phyloP scores from a whole-genome alignment of 371 early-diverging fungal genomes.

The Actinomortierella ambigua region DNA sequence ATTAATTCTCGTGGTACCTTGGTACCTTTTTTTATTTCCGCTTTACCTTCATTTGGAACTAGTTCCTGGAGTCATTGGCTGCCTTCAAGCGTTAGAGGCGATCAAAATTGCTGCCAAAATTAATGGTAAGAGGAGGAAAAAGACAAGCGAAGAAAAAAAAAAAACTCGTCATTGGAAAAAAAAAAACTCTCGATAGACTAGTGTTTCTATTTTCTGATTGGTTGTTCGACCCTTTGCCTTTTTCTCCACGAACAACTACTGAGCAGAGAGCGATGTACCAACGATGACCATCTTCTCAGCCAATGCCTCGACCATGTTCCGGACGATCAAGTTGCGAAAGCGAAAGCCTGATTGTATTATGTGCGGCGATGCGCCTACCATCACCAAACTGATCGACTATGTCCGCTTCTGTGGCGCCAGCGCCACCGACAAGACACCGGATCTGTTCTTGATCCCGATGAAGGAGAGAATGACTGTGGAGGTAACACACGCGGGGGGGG shows the following conservation, averaged over 20 bases:
- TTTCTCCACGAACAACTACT: neutral
- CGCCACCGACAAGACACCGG: constrained; percentile 74
- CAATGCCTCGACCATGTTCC: constrained; percentile 72
- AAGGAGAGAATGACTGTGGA: constrained; percentile 32
- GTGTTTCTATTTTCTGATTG: neutral
- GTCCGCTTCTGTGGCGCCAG: constrained; percentile 87
- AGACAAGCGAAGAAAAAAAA: no score
- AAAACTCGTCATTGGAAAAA: no score
- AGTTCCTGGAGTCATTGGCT: constrained; percentile 97
- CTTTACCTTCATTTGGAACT: neutral
- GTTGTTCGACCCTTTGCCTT: neutral
- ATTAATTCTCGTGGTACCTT: neutral
- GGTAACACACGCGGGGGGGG: no score
- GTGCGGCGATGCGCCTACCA: constrained; percentile 86
- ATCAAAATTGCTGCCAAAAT: constrained; percentile 79
- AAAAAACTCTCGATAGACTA: neutral
- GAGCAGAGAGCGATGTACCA: constrained; percentile 52
- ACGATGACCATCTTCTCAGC: constrained; percentile 85
- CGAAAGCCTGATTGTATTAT: constrained; percentile 76
- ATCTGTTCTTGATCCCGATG: constrained; percentile 24
- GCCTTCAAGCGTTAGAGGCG: constrained; percentile 93
- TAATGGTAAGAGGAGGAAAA: constrained; percentile 30
- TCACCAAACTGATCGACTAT: constrained; percentile 84
- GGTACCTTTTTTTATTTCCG: neutral
- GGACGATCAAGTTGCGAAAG: constrained; percentile 77